phyloP scores from a whole-genome alignment of 768 basidiomycete genomes.

The Russula dissimulans region DNA sequence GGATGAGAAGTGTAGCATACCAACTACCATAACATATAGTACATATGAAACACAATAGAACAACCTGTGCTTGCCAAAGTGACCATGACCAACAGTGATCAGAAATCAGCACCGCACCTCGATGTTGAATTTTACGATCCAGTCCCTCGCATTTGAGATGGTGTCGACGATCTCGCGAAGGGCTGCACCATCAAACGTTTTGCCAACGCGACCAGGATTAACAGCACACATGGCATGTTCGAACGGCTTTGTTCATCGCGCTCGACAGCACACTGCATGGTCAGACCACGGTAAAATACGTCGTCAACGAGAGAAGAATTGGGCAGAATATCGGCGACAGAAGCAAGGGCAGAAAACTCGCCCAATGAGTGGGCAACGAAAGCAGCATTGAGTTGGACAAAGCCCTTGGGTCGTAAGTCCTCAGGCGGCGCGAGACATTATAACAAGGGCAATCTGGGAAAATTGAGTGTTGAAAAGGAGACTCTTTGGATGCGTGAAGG shows the following conservation, averaged over 20 bases:
- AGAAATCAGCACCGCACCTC: no score
- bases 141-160: conserved; percentile 66
- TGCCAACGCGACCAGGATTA: conserved; percentile 91
- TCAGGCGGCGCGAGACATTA: conserved; percentile 96
- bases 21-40: no score
- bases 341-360: conserved; percentile 96
- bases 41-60: no score
- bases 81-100: no score
- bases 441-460: conserved; percentile 95
- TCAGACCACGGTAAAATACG: conserved; percentile 99
- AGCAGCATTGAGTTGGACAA: conserved; percentile 83
- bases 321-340: conserved; percentile 92
- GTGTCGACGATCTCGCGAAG: conserved; percentile 95
- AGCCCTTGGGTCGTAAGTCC: conserved; percentile 94
- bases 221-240: conserved; percentile 97
- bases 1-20: conserved; percentile 6
- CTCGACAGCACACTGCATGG: conserved; percentile 99
- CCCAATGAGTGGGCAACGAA: conserved; percentile 98
- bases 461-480: conserved; percentile 97
- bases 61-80: no score
- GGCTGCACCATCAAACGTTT: conserved; percentile 89
- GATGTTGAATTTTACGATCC: no score
- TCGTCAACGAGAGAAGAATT: conserved; percentile 97
- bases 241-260: conserved; percentile 89
- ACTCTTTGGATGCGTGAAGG: conserved; percentile 95